Percentiles rank a stretch among this genome's conserved stretches.
Conservation (phyloP, 2,329 filamentous ascomycete genomes). For the Akanthomyces muscarius region DNA sequence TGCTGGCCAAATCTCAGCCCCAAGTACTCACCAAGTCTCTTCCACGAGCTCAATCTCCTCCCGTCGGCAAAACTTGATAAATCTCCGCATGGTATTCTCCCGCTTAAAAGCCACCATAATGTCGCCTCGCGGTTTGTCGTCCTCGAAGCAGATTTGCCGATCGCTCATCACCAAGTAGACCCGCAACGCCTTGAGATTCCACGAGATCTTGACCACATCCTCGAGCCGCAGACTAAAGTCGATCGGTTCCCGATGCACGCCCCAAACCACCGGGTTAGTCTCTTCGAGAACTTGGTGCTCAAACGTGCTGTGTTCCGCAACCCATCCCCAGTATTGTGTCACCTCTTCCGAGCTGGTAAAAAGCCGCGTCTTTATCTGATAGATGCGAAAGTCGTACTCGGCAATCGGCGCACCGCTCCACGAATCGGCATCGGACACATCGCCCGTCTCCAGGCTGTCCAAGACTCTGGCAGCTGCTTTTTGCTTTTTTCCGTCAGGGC, state of each 20-base stretch:
- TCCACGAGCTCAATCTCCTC: slow-evolving; percentile 41
- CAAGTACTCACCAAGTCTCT: slow-evolving; percentile 36
- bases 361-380: slow-evolving; percentile 47
- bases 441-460: slow-evolving; percentile 8
- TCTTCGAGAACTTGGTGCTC: slow-evolving; percentile 53
- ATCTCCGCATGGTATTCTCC: slow-evolving; percentile 48
- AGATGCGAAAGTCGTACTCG: slow-evolving; percentile 47
- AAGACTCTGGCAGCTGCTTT: not conserved
- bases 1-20: too few species aligned
- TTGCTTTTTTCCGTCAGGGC: not conserved
- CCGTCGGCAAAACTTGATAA: slow-evolving; percentile 44
- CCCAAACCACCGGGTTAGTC: slow-evolving; percentile 43
- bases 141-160: slow-evolving; percentile 26
- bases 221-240: slow-evolving; percentile 47
- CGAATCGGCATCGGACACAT: slow-evolving; percentile 47
- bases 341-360: slow-evolving; percentile 44
- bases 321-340: slow-evolving; percentile 56
- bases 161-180: slow-evolving; percentile 39
- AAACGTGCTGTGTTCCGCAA: slow-evolving; percentile 37
- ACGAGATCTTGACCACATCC: slow-evolving; percentile 45
- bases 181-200: slow-evolving; percentile 39
- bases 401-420: slow-evolving; percentile 42
- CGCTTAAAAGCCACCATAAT: slow-evolving; percentile 51
- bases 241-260: slow-evolving; percentile 45
- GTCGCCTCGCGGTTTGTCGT: slow-evolving; percentile 39